Conservation (phyloP, 163 green algal species). For the Prototheca stagnorum region DNA sequence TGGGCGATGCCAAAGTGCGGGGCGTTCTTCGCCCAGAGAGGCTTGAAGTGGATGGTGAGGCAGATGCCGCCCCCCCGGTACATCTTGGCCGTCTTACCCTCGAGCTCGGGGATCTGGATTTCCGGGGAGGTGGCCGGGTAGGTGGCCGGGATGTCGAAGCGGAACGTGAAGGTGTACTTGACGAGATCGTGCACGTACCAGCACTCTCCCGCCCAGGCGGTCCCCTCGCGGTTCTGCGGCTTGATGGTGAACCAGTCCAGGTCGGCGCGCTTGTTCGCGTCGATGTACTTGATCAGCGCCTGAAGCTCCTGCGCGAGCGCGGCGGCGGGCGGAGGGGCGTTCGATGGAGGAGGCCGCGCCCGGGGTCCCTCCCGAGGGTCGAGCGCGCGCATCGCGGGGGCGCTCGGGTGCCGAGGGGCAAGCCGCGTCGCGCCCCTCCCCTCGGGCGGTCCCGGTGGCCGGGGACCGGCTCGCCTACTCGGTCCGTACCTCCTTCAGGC, state of each 20-base stretch:
- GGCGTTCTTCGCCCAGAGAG: constrained; percentile 91
- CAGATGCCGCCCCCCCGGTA: constrained; percentile 95
- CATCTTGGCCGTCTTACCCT: constrained; percentile 96
- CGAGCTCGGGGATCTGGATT: constrained; percentile 86
- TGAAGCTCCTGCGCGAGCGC: constrained; percentile 50
- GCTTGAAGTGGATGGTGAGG: constrained; percentile 97
- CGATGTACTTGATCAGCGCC: constrained; percentile 81
- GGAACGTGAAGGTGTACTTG: constrained; percentile 93
- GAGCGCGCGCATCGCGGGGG: no score
- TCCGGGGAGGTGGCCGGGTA: constrained; percentile 79
- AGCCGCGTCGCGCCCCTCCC: not conserved
- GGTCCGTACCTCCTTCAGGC: constrained; percentile 75
- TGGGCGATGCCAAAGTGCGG: constrained; percentile 90
- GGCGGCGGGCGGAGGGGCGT: not conserved
- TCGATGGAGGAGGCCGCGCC: no score
- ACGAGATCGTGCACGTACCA: constrained; percentile 94
- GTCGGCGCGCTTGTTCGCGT: constrained; percentile 84
- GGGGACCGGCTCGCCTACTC: no score
- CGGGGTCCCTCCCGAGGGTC: no score
- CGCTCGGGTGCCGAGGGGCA: not conserved
- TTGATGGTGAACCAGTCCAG: constrained; percentile 92
- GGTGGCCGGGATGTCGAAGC: constrained; percentile 92
- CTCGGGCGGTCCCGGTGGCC: no score
- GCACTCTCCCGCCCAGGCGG: constrained; percentile 61
- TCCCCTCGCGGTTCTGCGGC: constrained; percentile 43